A percentile compares a stretch with the other conserved stretches of the same genome.
Conservation (phyloP, 805 yeast genomes). For the Cyberlindnera petersonii region DNA sequence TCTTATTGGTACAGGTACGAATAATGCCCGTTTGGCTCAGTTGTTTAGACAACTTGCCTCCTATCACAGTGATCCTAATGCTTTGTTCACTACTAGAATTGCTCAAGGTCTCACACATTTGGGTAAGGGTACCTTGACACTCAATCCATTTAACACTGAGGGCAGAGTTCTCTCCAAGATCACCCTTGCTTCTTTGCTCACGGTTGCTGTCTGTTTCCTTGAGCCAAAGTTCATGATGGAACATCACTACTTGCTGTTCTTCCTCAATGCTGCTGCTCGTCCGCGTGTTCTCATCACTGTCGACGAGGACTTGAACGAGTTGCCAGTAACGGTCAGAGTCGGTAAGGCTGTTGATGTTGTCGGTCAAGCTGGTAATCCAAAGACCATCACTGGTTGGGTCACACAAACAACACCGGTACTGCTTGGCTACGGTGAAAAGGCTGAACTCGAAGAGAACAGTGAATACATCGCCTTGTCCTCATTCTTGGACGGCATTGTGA, state of each 20-base stretch:
- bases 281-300: constrained; percentile 93
- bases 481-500: constrained; percentile 89
- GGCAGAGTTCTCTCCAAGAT: constrained; percentile 84
- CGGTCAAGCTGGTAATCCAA: constrained; percentile 99
- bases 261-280: constrained; percentile 80
- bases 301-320: constrained; percentile 73
- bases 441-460: constrained; percentile 86
- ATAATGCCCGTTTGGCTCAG: constrained; percentile 96
- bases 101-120: constrained; percentile 93
- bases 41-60: constrained; percentile 90
- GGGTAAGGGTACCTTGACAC: constrained; percentile 92
- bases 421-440: constrained; percentile 90
- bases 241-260: constrained; percentile 80
- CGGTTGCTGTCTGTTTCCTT: constrained; percentile 76
- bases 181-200: constrained; percentile 82
- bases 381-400: constrained; percentile 99
- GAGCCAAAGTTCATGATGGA: constrained; percentile 83
- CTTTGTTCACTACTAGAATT: constrained; percentile 86
- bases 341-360: constrained; percentile 99
- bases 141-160: constrained; percentile 87
- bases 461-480: constrained; percentile 82
- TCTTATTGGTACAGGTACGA: constrained; percentile 96
- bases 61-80: constrained; percentile 88
- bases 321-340: constrained; percentile 94
- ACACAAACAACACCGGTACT: constrained; percentile 97